Evolutionary conservation across 768 basidiomycete genomes (phyloP), one percentile per base, ranked within the genome.

Genomic region (Cyclocybe aegerita): DNA sequence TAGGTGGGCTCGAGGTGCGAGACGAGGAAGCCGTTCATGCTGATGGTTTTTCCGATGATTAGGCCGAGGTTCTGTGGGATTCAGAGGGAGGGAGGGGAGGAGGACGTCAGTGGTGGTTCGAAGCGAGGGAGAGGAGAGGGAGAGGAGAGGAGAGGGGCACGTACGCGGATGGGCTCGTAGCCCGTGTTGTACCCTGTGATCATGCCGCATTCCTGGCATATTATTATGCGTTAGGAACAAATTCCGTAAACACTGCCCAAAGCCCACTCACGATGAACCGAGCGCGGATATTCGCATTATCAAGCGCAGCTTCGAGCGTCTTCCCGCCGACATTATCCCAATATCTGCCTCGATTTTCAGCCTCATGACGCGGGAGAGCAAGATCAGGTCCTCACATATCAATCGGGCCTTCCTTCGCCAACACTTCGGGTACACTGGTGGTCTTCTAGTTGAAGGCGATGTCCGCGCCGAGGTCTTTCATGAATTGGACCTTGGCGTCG

Each of bases 401-500:
- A 31, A 79, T 66, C 7, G 74, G 74, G 0, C 85, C 85, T 56
- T 88, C 75, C 50, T 73, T 74, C 53, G 61, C 60, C 34, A 91
- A 66, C 2, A 85, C 69, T 9, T 83, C 78, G 0, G 58, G 58
- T 0, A 79, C 81, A 40, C 70, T 68, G 0, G 70, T 70, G 0
- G 76, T 87, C 73, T 90, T 86, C 68, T 86, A 89, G 63, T 90
- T 88, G 70, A 88, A 88, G 0, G 75, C 81, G 5, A 85, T 76
- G 55, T 90, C 86, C 0, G 81, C 80, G 0, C 86, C 88, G n/a
- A 86, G 56, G 2, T 74, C 73, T 43, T 74, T 75, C 65, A 86
- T 65, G 58, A 78, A 86, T 4, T 71, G 62, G 6, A 90, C 84
- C 65, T 91, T 90, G 45, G 85, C 83, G 12, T 89, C 85, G 0